Percentiles rank a stretch among this genome's conserved stretches.
These are phyloP conservation scores for Chenopodium album DNA, from an alignment of 148 eudicot species.

Conservation along the genomic window DNA sequence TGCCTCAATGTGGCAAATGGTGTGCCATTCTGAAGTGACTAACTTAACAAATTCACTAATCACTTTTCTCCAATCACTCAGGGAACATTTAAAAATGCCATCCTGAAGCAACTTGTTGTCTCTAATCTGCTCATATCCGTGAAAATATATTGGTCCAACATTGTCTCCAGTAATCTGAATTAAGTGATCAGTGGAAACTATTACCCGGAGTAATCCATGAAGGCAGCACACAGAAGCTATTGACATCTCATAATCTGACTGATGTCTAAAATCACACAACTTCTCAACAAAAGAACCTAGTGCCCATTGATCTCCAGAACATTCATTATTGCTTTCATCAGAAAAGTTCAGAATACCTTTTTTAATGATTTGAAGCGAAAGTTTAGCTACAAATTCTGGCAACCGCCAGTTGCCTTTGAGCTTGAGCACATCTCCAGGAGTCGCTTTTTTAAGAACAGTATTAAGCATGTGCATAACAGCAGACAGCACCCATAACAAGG, in stretches of 20 bases:
- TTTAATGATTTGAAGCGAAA: conserved; percentile 50
- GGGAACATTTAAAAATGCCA: conserved; percentile 54
- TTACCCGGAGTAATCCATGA: conserved; percentile 49
- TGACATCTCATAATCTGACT: conserved; percentile 48
- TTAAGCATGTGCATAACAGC: conserved; percentile 68
- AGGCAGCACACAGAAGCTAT: conserved; percentile 71
- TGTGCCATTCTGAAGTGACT: conserved; percentile 46
- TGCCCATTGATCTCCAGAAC: conserved; percentile 19
- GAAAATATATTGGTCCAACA: conserved; percentile 21
- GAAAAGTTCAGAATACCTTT: conserved; percentile 48
- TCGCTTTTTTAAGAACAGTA: conserved; percentile 54
- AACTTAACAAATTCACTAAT: conserved; percentile 43
- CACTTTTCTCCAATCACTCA: conserved; percentile 41
- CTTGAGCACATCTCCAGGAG: conserved; percentile 44
- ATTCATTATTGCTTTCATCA: conserved; percentile 25
- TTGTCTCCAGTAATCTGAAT: conserved; percentile 41
- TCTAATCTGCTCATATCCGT: conserved; percentile 13
- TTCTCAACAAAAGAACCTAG: conserved; percentile 42
- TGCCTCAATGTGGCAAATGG: conserved; percentile 51
- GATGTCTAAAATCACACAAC: conserved; percentile 53
- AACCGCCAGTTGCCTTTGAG: conserved; percentile 37
- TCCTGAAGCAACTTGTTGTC: conserved; percentile 48
- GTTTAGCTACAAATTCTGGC: conserved; percentile 65
- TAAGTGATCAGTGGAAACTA: conserved; percentile 59
- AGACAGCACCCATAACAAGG: conserved; percentile 69